Evolutionary conservation across 164 flowering plant genomes (phyloP).

Genomic region (Tetracentron sinense): DNA sequence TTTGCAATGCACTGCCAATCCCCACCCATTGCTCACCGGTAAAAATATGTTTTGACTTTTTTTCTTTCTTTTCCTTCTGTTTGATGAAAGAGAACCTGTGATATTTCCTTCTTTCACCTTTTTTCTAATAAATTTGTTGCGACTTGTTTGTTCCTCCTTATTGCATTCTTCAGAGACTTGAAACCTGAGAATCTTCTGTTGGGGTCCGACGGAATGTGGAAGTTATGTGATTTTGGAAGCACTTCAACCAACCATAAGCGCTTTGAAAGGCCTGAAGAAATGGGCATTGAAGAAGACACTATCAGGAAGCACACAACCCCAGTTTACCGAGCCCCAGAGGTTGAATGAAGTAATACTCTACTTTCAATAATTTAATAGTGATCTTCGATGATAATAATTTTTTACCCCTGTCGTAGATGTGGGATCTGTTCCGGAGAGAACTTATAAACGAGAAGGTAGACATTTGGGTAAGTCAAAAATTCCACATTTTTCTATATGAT

Average conservation of each 20-base stretch:
- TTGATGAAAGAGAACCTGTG: neutral
- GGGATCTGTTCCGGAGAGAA: constrained; percentile 92
- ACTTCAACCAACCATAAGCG: constrained; percentile 91
- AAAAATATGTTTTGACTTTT: constrained; percentile 9
- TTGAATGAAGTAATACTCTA: constrained; percentile 21
- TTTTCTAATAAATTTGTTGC: neutral
- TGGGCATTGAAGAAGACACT: constrained; percentile 98
- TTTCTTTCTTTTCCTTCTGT: neutral
- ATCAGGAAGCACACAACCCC: constrained; percentile 98
- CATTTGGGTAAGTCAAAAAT: constrained; percentile 78
- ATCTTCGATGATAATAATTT: constrained; percentile 13
- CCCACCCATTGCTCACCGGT: constrained; percentile 98
- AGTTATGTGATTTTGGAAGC: constrained; percentile 98
- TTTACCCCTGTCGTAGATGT: constrained; percentile 60
- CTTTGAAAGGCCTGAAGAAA: constrained; percentile 94
- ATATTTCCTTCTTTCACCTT: neutral
- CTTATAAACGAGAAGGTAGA: constrained; percentile 94
- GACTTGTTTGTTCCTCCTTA: neutral
- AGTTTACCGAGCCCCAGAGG: constrained; percentile 99
- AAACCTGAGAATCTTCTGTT: constrained; percentile 92
- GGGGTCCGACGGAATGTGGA: constrained; percentile 89
- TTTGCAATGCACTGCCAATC: constrained; percentile 93
- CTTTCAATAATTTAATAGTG: constrained; percentile 6
- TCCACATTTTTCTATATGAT: neutral
- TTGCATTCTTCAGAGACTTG: constrained; percentile 59